These are phyloP conservation scores for Bisporella sp. DNA, from an alignment of 2,329 filamentous ascomycete genomes.

Conservation along the genomic window DNA sequence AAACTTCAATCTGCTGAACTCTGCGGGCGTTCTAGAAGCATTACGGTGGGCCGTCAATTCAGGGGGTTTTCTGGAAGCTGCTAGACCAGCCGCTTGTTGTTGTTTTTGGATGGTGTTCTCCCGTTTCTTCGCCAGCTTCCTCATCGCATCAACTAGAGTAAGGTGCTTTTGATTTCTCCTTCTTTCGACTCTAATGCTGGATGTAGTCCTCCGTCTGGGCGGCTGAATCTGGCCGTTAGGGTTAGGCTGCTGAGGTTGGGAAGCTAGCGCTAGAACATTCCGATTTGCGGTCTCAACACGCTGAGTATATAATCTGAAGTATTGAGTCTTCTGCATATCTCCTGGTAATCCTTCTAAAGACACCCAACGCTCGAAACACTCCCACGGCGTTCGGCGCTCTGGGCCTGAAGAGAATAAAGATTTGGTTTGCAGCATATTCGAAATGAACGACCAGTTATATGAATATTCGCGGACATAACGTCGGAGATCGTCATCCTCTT, in stretches of 20 bases:
- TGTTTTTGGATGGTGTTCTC: slow-evolving; percentile 83
- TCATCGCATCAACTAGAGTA: slow-evolving; percentile 87
- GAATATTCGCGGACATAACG: slow-evolving; percentile 83
- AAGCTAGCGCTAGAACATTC: slow-evolving; percentile 33
- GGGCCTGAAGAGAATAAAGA: slow-evolving; percentile 78
- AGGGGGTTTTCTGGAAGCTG: slow-evolving; percentile 74
- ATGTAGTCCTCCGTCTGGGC: slow-evolving; percentile 62
- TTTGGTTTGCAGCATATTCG: slow-evolving; percentile 66
- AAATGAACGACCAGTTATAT: slow-evolving; percentile 96
- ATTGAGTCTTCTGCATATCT: slow-evolving; percentile 92
- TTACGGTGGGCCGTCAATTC: slow-evolving; percentile 49
- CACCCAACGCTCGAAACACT: slow-evolving; percentile 97
- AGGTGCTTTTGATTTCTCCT: slow-evolving; percentile 81
- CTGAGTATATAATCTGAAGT: slow-evolving; percentile 70
- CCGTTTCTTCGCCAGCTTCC: slow-evolving; percentile 89
- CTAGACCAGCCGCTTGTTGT: slow-evolving; percentile 69
- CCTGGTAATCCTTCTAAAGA: slow-evolving; percentile 82
- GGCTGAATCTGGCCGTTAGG: slow-evolving; percentile 37
- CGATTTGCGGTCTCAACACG: slow-evolving; percentile 55
- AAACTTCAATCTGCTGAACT: slow-evolving; percentile 84
- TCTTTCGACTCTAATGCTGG: slow-evolving; percentile 78
- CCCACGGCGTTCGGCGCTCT: slow-evolving; percentile 91
- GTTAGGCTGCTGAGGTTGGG: slow-evolving; percentile 22
- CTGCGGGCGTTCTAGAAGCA: slow-evolving; percentile 62
- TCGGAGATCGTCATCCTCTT: slow-evolving; percentile 86